Percentiles rank a stretch among this genome's conserved stretches.
Evolutionary conservation across 1,284 basidiomycete species (phyloP).

Genomic region (Schizopora paradoxa): DNA sequence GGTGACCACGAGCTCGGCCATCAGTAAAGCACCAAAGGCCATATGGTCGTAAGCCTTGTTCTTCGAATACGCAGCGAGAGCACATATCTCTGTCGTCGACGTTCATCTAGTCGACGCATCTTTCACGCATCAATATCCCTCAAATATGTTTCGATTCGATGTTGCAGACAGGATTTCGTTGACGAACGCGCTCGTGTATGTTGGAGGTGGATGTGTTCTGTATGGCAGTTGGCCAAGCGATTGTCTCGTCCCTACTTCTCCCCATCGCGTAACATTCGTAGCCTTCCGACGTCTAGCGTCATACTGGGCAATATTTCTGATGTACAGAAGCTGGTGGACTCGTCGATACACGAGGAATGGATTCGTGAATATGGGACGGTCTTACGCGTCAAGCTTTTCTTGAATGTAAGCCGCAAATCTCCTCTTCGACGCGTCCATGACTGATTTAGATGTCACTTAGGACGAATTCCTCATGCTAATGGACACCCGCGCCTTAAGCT

Average conservation of each 20-base stretch:
- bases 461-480: constrained; percentile 37
- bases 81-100: too few relatives aligned
- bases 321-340: constrained; percentile 34
- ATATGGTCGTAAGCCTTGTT: too few relatives aligned
- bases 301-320: constrained; percentile 50
- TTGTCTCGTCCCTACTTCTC: constrained; percentile 30
- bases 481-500: constrained; percentile 45
- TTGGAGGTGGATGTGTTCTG: too few relatives aligned
- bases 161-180: too few relatives aligned
- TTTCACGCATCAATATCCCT: too few relatives aligned
- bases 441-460: constrained; percentile 24
- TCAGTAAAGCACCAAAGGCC: too few relatives aligned
- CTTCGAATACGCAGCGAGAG: too few relatives aligned
- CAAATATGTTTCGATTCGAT: too few relatives aligned
- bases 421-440: not conserved
- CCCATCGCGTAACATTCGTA: constrained; percentile 42
- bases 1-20: too few relatives aligned
- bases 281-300: constrained; percentile 43
- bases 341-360: constrained; percentile 49
- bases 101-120: too few relatives aligned
- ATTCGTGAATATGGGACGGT: constrained; percentile 46
- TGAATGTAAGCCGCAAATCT: constrained; percentile 36
- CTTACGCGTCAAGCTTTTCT: constrained; percentile 40
- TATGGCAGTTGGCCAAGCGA: constrained; percentile 3
- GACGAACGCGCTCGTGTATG: too few relatives aligned